Evolutionary conservation across 805 yeast genomes (phyloP).

Genomic region (Yamadazyma philogaea): DNA sequence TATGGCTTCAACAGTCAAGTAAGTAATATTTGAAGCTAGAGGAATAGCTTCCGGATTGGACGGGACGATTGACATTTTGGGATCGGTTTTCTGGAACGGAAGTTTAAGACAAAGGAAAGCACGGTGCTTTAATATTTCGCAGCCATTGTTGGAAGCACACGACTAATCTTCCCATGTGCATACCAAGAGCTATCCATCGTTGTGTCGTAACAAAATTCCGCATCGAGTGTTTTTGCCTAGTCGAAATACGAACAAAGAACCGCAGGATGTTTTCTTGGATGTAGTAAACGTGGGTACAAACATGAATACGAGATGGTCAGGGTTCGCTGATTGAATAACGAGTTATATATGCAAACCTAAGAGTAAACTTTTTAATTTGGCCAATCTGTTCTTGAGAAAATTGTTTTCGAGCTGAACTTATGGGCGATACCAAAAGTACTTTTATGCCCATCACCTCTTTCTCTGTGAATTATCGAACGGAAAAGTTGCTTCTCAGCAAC

Average conservation of each 20-base stretch:
- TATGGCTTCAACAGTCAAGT: slow-evolving; percentile 21
- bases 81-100: background rate
- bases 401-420: slow-evolving; percentile 46
- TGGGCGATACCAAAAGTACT: slow-evolving; percentile 44
- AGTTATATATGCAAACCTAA: too few relatives aligned
- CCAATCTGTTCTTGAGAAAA: slow-evolving; percentile 76
- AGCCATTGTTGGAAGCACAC: background rate
- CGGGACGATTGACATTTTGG: slow-evolving; percentile 6
- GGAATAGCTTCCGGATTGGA: background rate
- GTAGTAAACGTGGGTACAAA: background rate
- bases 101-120: background rate
- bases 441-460: slow-evolving; percentile 29
- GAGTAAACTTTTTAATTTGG: too few relatives aligned
- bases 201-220: too few relatives aligned
- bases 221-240: too few relatives aligned
- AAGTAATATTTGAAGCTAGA: background rate
- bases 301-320: background rate
- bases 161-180: slow-evolving; percentile 1
- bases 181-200: background rate
- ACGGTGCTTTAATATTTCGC: slow-evolving; percentile 1
- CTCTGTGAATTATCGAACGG: slow-evolving; percentile 22
- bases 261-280: background rate
- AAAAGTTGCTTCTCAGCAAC: slow-evolving; percentile 23
- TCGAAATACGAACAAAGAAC: too few relatives aligned
- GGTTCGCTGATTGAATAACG: too few relatives aligned